A percentile compares a stretch with the other conserved stretches of the same genome.
Conservation (phyloP, 768 basidiomycete species). For the Termitomyces sp. region DNA sequence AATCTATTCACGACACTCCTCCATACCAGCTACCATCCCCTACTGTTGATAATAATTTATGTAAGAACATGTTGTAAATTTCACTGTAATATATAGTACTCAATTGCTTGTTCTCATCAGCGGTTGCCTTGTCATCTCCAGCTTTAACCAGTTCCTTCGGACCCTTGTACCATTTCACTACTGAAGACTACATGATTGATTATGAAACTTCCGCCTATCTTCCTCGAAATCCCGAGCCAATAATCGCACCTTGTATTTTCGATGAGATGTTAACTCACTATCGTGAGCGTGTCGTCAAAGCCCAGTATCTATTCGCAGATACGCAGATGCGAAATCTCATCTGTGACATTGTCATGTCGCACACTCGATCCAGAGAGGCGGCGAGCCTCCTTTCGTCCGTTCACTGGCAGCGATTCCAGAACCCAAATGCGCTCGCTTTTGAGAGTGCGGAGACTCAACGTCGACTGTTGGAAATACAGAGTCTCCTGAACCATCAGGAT, state of each 20-base stretch:
- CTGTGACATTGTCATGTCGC: constrained; percentile 40
- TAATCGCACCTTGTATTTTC: constrained; percentile 15
- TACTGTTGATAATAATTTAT: constrained; percentile 43
- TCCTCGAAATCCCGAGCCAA: constrained; percentile 12
- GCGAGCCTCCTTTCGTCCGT: constrained; percentile 60
- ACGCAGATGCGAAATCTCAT: constrained; percentile 40
- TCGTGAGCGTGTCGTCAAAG: constrained; percentile 52
- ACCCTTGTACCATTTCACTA: constrained; percentile 12
- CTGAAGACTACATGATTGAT: constrained; percentile 1
- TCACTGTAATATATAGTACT: constrained; percentile 60
- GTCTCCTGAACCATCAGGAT: constrained; percentile 16
- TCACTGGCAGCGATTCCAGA: constrained; percentile 29
- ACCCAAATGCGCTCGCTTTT: constrained; percentile 19
- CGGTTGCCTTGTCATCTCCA: constrained; percentile 15
- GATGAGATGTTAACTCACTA: constrained; percentile 39
- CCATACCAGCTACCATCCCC: constrained; percentile 13
- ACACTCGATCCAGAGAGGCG: constrained; percentile 46
- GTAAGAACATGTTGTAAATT: constrained; percentile 73
- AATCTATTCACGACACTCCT: constrained; percentile 14
- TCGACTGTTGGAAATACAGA: constrained; percentile 20
- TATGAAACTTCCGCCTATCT: background rate
- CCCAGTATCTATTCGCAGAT: constrained; percentile 69
- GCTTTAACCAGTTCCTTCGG: constrained; percentile 25
- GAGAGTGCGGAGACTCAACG: constrained; percentile 16
- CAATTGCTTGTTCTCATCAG: constrained; percentile 31